phyloP scores from a whole-genome alignment of 371 early-diverging fungal species.

The Mortierella sp. region DNA sequence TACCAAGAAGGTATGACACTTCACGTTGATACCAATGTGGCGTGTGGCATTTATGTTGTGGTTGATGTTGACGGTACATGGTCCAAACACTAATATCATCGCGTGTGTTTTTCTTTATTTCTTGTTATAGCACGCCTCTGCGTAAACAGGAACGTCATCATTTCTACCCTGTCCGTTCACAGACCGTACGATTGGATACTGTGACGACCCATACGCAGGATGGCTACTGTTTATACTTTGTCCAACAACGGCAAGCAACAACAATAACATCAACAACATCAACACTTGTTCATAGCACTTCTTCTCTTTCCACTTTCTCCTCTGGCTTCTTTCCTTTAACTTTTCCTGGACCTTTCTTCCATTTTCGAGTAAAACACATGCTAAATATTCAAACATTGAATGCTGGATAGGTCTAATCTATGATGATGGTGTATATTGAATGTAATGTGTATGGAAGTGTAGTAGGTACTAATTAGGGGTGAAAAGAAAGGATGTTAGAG shows the following conservation, averaged over 20 bases:
- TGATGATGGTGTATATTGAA: no score
- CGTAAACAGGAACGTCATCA: background rate
- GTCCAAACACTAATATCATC: background rate
- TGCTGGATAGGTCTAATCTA: background rate
- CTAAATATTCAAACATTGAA: background rate
- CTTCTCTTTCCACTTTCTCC: background rate
- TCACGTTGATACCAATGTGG: background rate
- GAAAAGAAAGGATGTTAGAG: slow-evolving; percentile 6
- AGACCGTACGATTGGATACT: no score
- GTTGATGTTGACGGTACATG: background rate
- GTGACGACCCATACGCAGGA: no score
- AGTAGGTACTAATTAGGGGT: background rate
- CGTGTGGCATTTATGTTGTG: background rate
- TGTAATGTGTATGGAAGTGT: background rate
- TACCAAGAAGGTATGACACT: slow-evolving; percentile 72
- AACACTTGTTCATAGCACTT: background rate
- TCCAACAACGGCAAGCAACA: background rate
- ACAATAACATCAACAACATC: background rate
- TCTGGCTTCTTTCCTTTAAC: no score
- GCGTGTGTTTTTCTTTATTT: background rate
- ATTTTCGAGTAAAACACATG: background rate
- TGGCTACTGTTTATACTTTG: background rate
- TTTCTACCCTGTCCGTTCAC: no score
- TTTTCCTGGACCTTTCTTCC: background rate
- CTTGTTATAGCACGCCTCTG: background rate